A percentile compares a stretch with the other conserved stretches of the same genome.
phyloP scores from a whole-genome alignment of 805 yeast species.

The Pichia eremophila region DNA sequence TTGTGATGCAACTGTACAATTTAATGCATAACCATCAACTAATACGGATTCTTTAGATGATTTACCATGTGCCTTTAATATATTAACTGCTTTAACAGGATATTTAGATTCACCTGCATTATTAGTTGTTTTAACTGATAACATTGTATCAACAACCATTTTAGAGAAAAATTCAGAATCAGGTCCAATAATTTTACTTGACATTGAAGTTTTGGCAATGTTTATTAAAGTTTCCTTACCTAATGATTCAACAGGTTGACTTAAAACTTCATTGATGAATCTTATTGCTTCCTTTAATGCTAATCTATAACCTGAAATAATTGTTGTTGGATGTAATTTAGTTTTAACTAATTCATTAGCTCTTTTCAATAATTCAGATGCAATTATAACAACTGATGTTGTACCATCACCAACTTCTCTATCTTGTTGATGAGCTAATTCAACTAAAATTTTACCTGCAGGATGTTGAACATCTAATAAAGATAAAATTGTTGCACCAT shows the following conservation, averaged over 20 bases:
- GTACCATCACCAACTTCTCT: constrained; percentile 92
- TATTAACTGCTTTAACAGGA: constrained; percentile 95
- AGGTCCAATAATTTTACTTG: constrained; percentile 89
- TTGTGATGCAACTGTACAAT: constrained; percentile 95
- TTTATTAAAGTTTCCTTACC: constrained; percentile 80
- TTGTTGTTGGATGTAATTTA: constrained; percentile 95
- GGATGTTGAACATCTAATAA: constrained; percentile 96
- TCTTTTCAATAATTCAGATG: constrained; percentile 81
- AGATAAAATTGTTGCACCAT: constrained; percentile 92
- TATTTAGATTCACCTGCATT: constrained; percentile 81
- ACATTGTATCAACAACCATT: constrained; percentile 90
- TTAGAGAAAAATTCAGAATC: constrained; percentile 85
- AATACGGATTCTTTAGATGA: constrained; percentile 79
- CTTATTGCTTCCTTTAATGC: constrained; percentile 87
- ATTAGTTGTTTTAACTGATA: constrained; percentile 88
- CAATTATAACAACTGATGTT: constrained; percentile 93
- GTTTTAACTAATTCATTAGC: constrained; percentile 91
- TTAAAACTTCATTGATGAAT: constrained; percentile 76
- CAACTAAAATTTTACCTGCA: constrained; percentile 94
- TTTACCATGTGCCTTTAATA: constrained; percentile 94
- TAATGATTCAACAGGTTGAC: constrained; percentile 67
- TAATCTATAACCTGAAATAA: constrained; percentile 90
- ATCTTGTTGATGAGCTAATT: constrained; percentile 97
- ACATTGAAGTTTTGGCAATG: constrained; percentile 96
- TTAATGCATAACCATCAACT: constrained; percentile 90